Evolutionary conservation across 83 land plant genomes (phyloP).

Genomic region (Picea abies): DNA sequence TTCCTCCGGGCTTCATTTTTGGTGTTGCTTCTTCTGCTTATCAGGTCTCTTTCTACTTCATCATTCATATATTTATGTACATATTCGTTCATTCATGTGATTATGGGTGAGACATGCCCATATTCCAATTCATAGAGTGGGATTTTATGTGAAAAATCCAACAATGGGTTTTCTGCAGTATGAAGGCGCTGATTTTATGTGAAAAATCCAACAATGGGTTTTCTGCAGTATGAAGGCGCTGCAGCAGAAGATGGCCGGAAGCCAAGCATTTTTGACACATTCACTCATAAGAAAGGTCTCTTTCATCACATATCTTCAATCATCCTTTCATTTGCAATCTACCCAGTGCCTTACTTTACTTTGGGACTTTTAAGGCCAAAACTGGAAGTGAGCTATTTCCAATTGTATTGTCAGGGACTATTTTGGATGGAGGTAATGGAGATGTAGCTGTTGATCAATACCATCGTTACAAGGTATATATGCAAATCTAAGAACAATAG

Average conservation of each 20-base stretch:
- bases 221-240: constrained; percentile 44
- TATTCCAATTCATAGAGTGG: no score
- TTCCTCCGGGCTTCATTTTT: constrained; percentile 30
- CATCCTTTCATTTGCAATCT: no score
- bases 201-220: no score
- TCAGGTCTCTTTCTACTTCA: constrained; percentile 18
- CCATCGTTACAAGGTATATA: constrained; percentile 31
- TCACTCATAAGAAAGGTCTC: constrained; percentile 12
- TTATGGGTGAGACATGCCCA: no score
- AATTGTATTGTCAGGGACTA: not conserved
- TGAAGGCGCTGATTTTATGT: constrained; percentile 4
- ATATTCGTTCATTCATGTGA: not conserved
- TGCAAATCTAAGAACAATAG: no score
- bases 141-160: not conserved
- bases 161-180: not conserved
- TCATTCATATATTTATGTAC: not conserved
- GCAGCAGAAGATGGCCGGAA: constrained; percentile 33
- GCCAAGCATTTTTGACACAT: constrained; percentile 34
- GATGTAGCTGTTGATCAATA: constrained; percentile 30
- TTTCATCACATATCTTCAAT: no score
- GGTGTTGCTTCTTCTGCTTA: constrained; percentile 36
- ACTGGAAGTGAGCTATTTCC: not conserved
- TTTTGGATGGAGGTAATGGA: constrained; percentile 28
- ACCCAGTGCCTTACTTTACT: no score
- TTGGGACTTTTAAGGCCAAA: no score